Conservation (phyloP, 148 eudicot species). For the Cornus suecica region DNA sequence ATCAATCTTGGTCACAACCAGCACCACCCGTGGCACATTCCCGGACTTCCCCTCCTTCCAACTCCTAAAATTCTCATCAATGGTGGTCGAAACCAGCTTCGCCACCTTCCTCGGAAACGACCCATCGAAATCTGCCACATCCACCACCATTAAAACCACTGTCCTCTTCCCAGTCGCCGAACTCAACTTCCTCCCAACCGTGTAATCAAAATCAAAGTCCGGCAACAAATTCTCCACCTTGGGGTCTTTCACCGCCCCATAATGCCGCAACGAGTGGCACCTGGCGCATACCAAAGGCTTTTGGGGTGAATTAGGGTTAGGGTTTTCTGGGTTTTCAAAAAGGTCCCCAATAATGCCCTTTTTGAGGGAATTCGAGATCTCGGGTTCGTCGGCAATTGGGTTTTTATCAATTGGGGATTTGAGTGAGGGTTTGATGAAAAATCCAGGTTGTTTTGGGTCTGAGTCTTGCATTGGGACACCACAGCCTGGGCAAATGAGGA, state of each 20-base stretch:
- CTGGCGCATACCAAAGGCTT: conserved; percentile 72
- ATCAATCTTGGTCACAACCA: conserved; percentile 90
- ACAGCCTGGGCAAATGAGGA: conserved; percentile 79
- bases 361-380: conserved; percentile 54
- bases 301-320: conserved; percentile 27
- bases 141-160: conserved; percentile 86
- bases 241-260: conserved; percentile 71
- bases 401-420: conserved; percentile 38
- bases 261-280: conserved; percentile 79
- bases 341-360: conserved; percentile 49
- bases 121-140: conserved; percentile 85
- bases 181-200: conserved; percentile 78
- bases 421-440: conserved; percentile 41
- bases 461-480: conserved; percentile 82
- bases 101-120: conserved; percentile 86
- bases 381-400: conserved; percentile 52
- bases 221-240: conserved; percentile 77
- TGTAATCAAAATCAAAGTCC: conserved; percentile 90
- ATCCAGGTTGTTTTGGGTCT: conserved; percentile 69
- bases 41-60: conserved; percentile 98
- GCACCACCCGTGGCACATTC: conserved; percentile 76
- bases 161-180: conserved; percentile 60
- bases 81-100: conserved; percentile 53
- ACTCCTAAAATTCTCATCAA: conserved; percentile 54
- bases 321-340: conserved; percentile 18